Evolutionary conservation across 306 rosid species (phyloP).

Genomic region (Castanospermum australe): DNA sequence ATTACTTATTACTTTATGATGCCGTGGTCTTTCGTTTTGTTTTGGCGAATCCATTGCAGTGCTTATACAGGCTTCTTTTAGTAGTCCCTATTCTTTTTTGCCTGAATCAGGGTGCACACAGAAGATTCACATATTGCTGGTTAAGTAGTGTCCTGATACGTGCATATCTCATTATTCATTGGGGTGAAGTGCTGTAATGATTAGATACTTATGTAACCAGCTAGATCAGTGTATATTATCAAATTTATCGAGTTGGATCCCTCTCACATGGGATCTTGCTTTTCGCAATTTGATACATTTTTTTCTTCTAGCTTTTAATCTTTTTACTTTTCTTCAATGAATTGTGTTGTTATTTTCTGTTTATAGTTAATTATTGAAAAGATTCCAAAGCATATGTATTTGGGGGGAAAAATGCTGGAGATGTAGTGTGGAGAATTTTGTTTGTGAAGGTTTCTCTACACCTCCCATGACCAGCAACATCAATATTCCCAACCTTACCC

Average conservation of each 20-base stretch:
- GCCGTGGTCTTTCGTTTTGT: background rate
- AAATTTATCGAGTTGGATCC: conserved; percentile 41
- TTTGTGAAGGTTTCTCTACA: conserved; percentile 26
- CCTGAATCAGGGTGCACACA: background rate
- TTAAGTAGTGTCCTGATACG: conserved; percentile 24
- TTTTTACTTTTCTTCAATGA: background rate
- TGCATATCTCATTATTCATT: background rate
- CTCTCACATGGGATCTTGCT: conserved; percentile 27
- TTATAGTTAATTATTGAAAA: background rate
- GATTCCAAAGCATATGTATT: too few relatives aligned
- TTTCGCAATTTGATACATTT: conserved; percentile 41
- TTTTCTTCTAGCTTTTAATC: background rate
- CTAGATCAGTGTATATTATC: conserved; percentile 15
- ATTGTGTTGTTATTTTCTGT: background rate
- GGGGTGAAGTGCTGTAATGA: background rate
- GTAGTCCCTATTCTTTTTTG: background rate
- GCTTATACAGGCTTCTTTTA: background rate
- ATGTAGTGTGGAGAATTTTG: conserved; percentile 36
- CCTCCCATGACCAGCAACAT: conserved; percentile 53
- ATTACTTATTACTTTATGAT: background rate
- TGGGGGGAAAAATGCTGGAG: conserved; percentile 27
- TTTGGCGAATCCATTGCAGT: background rate
- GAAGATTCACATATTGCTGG: conserved; percentile 27
- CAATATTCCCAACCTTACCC: conserved; percentile 29
- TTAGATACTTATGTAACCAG: conserved; percentile 35